These are phyloP conservation scores for Yarrowia sp. DNA, from an alignment of 805 yeast species.

Conservation along the genomic window DNA sequence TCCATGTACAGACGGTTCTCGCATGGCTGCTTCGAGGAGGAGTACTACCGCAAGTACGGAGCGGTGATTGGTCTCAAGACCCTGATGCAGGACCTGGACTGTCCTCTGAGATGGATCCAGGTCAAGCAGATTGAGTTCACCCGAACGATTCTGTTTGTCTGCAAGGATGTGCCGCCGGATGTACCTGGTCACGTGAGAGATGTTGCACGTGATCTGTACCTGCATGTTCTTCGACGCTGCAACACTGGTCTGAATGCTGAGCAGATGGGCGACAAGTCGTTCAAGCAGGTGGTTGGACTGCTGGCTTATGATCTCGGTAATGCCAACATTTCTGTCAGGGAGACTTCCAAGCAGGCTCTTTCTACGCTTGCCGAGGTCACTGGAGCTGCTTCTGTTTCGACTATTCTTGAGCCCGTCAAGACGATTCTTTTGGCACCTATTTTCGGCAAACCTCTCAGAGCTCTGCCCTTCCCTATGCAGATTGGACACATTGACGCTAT, in stretches of 20 bases:
- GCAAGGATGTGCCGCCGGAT: constrained; percentile 84
- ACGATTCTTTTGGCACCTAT: constrained; percentile 84
- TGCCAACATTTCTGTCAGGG: constrained; percentile 77
- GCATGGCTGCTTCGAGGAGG: constrained; percentile 89
- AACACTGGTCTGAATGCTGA: constrained; percentile 60
- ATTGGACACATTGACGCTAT: constrained; percentile 97
- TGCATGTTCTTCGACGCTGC: constrained; percentile 63
- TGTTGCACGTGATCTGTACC: constrained; percentile 66
- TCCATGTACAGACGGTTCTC: constrained; percentile 76
- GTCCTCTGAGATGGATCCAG: constrained; percentile 71
- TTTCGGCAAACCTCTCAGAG: constrained; percentile 94
- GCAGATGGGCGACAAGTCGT: constrained; percentile 65
- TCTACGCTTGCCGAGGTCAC: constrained; percentile 67
- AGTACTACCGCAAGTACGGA: constrained; percentile 80
- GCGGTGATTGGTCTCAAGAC: constrained; percentile 82
- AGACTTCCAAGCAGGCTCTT: constrained; percentile 73
- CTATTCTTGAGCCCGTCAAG: constrained; percentile 79
- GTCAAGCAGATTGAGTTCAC: constrained; percentile 80
- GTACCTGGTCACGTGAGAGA: constrained; percentile 78
- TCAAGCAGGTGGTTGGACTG: constrained; percentile 80
- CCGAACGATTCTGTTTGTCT: constrained; percentile 81
- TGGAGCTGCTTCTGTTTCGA: constrained; percentile 57
- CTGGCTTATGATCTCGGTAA: constrained; percentile 90
- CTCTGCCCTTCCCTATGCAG: constrained; percentile 97
- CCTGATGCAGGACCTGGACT: constrained; percentile 62